phyloP scores from a whole-genome alignment of 331 rosid species.

The Acacia pycnantha region DNA sequence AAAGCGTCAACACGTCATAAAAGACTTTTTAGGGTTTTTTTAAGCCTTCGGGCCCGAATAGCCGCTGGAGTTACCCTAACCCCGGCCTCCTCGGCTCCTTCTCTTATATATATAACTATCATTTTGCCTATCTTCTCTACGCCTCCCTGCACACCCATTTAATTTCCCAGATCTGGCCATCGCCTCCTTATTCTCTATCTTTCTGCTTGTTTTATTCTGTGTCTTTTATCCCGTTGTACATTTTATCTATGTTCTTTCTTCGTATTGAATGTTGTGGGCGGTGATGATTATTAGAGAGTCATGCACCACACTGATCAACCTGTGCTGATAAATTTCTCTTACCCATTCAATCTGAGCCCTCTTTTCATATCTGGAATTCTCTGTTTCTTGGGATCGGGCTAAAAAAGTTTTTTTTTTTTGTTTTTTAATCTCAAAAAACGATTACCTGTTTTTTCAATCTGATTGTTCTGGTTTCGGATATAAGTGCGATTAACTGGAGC shows the following conservation, averaged over 20 bases:
- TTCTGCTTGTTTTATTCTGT: fast-evolving
- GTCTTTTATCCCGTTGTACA: too few relatives aligned
- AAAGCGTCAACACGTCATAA: background rate
- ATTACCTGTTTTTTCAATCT: background rate
- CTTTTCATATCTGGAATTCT: too few relatives aligned
- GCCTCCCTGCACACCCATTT: too few relatives aligned
- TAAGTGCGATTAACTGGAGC: slow-evolving; percentile 8
- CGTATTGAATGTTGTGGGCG: slow-evolving; percentile 17
- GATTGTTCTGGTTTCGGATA: background rate
- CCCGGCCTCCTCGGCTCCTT: background rate
- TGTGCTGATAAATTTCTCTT: slow-evolving; percentile 69
- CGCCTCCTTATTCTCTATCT: background rate
- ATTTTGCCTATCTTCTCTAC: background rate
- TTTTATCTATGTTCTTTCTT: background rate
- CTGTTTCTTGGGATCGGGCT: background rate
- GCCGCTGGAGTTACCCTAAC: too few relatives aligned
- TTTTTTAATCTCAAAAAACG: too few relatives aligned
- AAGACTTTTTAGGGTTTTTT: slow-evolving; percentile 13
- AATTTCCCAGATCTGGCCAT: too few relatives aligned
- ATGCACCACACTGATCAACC: slow-evolving; percentile 82
- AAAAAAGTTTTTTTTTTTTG: background rate
- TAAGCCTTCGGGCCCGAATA: background rate
- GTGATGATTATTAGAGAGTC: slow-evolving; percentile 68
- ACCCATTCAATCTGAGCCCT: slow-evolving; percentile 72
- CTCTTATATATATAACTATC: background rate